These are phyloP conservation scores for Naganishia sp. DNA, from an alignment of 1,284 basidiomycete species.

Conservation along the genomic window DNA sequence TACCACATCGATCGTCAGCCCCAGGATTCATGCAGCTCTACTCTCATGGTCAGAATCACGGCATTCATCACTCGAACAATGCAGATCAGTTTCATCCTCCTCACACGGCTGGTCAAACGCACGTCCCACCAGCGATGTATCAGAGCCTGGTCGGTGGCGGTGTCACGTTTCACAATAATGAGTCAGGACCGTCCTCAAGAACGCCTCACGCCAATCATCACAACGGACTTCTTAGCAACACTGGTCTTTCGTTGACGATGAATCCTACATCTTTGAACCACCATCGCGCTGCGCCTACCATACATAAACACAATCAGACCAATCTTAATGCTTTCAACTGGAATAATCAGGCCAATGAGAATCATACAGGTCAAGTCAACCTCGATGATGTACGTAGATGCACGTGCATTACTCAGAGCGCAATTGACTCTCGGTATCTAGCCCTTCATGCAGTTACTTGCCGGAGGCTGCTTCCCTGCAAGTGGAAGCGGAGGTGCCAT, in stretches of 20 bases:
- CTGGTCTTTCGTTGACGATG: slow-evolving; percentile 18
- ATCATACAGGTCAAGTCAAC: slow-evolving; percentile 1
- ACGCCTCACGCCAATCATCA: no score
- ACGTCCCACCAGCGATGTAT: not conserved
- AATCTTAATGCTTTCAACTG: slow-evolving; percentile 2
- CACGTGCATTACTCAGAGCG: no score
- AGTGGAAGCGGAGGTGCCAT: no score
- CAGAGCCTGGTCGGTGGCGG: not conserved
- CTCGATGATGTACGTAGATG: slow-evolving; percentile 11
- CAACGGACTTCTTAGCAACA: slow-evolving; percentile 1
- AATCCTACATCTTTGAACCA: slow-evolving; percentile 7
- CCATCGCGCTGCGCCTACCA: not conserved
- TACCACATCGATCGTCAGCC: slow-evolving; percentile 17
- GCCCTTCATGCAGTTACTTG: slow-evolving; percentile 25
- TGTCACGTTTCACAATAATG: no score
- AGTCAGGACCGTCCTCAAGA: no score
- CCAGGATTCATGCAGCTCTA: slow-evolving; percentile 17
- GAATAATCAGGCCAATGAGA: not conserved
- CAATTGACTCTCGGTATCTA: not conserved
- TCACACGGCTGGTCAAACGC: not conserved
- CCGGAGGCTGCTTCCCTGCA: slow-evolving; percentile 18
- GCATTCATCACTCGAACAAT: slow-evolving; percentile 6
- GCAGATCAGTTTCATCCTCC: not conserved
- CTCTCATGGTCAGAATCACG: slow-evolving; percentile 5
- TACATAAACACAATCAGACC: not conserved